These are phyloP conservation scores for Capronia americana DNA, from an alignment of 2,329 filamentous ascomycete genomes.

Conservation along the genomic window DNA sequence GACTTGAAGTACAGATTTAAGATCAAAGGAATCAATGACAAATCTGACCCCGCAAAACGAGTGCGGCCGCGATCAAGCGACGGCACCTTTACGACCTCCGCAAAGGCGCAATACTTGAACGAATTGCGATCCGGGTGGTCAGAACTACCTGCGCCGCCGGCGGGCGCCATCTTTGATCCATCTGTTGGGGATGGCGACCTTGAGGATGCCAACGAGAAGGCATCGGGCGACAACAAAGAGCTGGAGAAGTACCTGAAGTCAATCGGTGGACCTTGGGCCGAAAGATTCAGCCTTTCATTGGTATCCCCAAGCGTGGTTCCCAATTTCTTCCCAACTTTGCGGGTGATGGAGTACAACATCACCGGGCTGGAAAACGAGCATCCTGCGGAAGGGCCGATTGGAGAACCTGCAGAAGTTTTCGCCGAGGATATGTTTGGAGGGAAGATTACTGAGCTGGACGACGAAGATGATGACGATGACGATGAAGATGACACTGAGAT, in stretches of 20 bases:
- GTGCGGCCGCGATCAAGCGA: constrained; percentile 35
- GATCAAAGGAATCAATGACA: constrained; percentile 52
- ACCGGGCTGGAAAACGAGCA: constrained; percentile 68
- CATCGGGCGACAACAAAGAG: constrained; percentile 53
- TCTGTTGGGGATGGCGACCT: constrained; percentile 13
- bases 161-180: constrained; percentile 30
- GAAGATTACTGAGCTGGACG: constrained; percentile 14
- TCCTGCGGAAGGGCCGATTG: constrained; percentile 31
- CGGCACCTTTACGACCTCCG: constrained; percentile 65
- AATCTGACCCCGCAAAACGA: constrained; percentile 42
- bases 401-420: constrained; percentile 21
- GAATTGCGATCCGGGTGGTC: constrained; percentile 82
- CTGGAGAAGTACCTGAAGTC: constrained; percentile 65
- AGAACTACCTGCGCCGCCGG: constrained; percentile 67
- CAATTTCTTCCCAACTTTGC: constrained; percentile 86
- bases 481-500: constrained; percentile 42
- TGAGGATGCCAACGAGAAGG: constrained; percentile 31
- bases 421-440: constrained; percentile 14
- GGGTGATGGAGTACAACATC: constrained; percentile 95
- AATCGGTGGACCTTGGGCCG: constrained; percentile 80
- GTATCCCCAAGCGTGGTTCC: constrained; percentile 89
- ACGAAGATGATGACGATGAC: constrained; percentile 41
- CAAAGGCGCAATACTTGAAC: constrained; percentile 79
- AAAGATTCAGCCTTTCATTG: constrained; percentile 81
- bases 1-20: constrained; percentile 63